Evolutionary conservation across 225 moss, liverwort and hornwort genomes (phyloP), one percentile per base, ranked within the genome.

Genomic region (Rhytidiadelphus loreus): DNA sequence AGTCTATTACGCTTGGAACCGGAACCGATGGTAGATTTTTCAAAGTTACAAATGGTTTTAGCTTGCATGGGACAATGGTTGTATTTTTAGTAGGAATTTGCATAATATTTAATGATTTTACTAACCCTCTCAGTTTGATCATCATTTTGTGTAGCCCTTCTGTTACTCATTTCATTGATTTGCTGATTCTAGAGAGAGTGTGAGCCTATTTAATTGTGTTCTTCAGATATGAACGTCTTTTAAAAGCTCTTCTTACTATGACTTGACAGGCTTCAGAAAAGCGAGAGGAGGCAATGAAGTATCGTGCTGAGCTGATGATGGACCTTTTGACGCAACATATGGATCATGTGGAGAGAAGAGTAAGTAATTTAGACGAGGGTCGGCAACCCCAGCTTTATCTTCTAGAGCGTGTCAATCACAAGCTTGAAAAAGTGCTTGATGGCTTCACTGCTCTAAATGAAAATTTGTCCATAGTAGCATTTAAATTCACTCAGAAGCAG

Each of bases 311-410:
- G 88, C 87, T 93, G 87, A 95, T 95, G 95, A 95, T 95, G 92
- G 92, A 95, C 84, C 93, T 95, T 80, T 80, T 95, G 79, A 95
- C 92, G 37, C 92, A 92, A 85, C 95, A 95, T 48, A 93, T 93
- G 95, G 95, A 95, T 84, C 95, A 93, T 64, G 95, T 93, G 88
- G 95, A 95, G 89, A 93, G 92, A 91, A 91, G 92, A 90, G 93
- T 93, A 80, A 90, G 90, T 77, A 92, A 69, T 88, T 82, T 92
- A 70, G 95, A 95, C 78, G 92, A 95, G 86, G 90, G 92, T 70
- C 92, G 92, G 16, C 92, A 90, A 91, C 95, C 95, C 52, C 93
- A 95, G 86, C 92, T 95, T 61, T 93, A 93, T 89, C 90, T 95
- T n/a, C 85, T 93, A 66, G 93, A 95, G 86, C 95, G 92, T 73